These are phyloP conservation scores for Ceratopteris richardii DNA, from an alignment of 75 land plant species.

Conservation along the genomic window DNA sequence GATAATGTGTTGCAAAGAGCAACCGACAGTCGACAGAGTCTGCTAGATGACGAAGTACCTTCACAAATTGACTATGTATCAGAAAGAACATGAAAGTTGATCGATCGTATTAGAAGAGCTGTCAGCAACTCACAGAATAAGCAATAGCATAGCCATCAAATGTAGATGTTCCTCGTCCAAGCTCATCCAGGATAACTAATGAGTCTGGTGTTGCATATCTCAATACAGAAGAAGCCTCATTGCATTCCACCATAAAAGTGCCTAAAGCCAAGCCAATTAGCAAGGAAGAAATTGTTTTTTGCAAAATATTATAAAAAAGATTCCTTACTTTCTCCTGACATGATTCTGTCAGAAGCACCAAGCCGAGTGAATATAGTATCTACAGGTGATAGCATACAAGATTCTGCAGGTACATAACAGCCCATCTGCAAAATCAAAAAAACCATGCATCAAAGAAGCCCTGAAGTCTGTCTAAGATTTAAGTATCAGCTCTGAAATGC, in stretches of 20 bases:
- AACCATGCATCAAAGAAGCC: no score
- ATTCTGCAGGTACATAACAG: slow-evolving; percentile 70
- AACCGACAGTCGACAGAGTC: slow-evolving; percentile 72
- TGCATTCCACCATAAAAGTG: slow-evolving; percentile 80
- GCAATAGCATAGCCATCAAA: slow-evolving; percentile 98
- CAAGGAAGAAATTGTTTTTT: no score
- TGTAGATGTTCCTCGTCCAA: slow-evolving; percentile 91
- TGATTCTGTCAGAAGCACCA: slow-evolving; percentile 91
- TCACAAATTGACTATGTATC: neutral
- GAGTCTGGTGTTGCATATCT: slow-evolving; percentile 71
- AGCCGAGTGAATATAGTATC: slow-evolving; percentile 84
- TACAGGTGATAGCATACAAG: slow-evolving; percentile 60
- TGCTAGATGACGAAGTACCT: slow-evolving; percentile 87
- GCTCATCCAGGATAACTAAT: slow-evolving; percentile 87
- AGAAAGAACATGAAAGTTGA: neutral
- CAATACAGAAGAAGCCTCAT: slow-evolving; percentile 84
- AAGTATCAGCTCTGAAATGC: no score
- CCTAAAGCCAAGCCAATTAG: slow-evolving; percentile 23
- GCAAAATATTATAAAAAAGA: no score
- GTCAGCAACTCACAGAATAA: slow-evolving; percentile 68
- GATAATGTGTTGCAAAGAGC: slow-evolving; percentile 94
- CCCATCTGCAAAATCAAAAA: slow-evolving; percentile 65
- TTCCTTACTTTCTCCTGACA: slow-evolving; percentile 91
- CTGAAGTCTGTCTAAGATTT: no score
- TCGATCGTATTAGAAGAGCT: neutral